Evolutionary conservation across 768 basidiomycete genomes (phyloP), one percentile per base, ranked within the genome.

Genomic region (Pulveroboletus sp.): DNA sequence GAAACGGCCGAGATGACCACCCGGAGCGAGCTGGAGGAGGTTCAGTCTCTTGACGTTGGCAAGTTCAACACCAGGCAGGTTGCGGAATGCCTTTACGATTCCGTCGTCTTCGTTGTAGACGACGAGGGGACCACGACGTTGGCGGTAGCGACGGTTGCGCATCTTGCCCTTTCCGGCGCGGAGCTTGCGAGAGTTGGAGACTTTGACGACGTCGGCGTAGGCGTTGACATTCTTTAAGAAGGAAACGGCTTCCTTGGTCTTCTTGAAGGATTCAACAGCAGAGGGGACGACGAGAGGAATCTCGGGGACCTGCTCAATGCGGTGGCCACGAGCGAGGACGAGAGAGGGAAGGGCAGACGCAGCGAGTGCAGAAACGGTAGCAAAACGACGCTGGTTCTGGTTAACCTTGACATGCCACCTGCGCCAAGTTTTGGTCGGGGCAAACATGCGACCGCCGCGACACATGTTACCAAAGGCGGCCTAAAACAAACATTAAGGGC

Each of bases 401-500:
- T 94, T 94, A 54, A 97, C 90, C 79, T 97, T 99, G 78, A 98
- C 89, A 76, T 99, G 96, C 96, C 96, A 99, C 72, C 85, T 94
- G 75, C 95, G 88, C 95, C 94, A 98, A 69, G 84, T 90, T 80
- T 96, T 97, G 76, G 95, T 98, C 15, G 96, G 96, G 27, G 95
- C 95, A 74, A 99, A 98, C 96, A 99, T 98, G 69, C 96, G 93
- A 78, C 96, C 96, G 68, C 96, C 95, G 73, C 96, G 90, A 81
- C 95, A 98, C 96, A 99, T 98, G 88, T 98, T 98, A 67, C 96
- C 96, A 76, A 98, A 98, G 30, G 96, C 96, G 70, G 92, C 96
- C 87, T 95, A 49, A 24, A 32, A 14, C 21, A 11, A 41, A 33
- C 51, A 36, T 62, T 41, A 45, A 11, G 47, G 46, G 35, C 38